phyloP scores from a whole-genome alignment of 805 yeast species.

The Phaffomyces thermotolerans region DNA sequence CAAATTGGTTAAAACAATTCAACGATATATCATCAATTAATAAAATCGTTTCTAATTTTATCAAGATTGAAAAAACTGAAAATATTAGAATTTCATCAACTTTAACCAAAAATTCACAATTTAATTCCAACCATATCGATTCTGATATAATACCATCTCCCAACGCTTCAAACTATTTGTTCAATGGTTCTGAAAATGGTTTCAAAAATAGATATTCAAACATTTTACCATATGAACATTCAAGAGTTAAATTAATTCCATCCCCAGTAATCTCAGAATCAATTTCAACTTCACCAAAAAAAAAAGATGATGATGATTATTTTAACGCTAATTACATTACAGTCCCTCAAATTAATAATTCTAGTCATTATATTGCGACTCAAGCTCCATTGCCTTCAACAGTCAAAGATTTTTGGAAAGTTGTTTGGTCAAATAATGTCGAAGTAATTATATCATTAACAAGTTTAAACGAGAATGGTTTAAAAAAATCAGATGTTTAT shows the following conservation, averaged over 20 bases:
- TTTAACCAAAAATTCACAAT: slow-evolving; percentile 7
- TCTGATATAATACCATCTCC: background rate
- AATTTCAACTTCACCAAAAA: slow-evolving; percentile 5
- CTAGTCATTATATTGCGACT: slow-evolving; percentile 62
- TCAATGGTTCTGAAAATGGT: slow-evolving; percentile 55
- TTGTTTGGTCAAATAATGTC: slow-evolving; percentile 54
- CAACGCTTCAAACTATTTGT: slow-evolving; percentile 10
- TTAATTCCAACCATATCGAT: too few relatives aligned
- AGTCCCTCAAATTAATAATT: slow-evolving; percentile 31
- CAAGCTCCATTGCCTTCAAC: slow-evolving; percentile 85
- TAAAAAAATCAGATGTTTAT: slow-evolving; percentile 75
- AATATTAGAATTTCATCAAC: slow-evolving; percentile 21
- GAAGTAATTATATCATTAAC: slow-evolving; percentile 75
- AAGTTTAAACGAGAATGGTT: slow-evolving; percentile 63
- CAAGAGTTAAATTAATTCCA: slow-evolving; percentile 32
- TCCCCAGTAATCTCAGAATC: slow-evolving; percentile 23
- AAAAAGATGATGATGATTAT: slow-evolving; percentile 14
- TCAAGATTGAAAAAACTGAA: slow-evolving; percentile 30
- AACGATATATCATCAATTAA: slow-evolving; percentile 15
- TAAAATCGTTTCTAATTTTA: slow-evolving; percentile 22
- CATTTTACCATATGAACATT: slow-evolving; percentile 61
- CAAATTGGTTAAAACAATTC: slow-evolving; percentile 26
- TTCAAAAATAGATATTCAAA: slow-evolving; percentile 74
- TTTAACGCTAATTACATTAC: slow-evolving; percentile 61
- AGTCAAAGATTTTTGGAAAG: slow-evolving; percentile 84